phyloP scores from a whole-genome alignment of 768 basidiomycete species.

The Psilocybe subaeruginosa region DNA sequence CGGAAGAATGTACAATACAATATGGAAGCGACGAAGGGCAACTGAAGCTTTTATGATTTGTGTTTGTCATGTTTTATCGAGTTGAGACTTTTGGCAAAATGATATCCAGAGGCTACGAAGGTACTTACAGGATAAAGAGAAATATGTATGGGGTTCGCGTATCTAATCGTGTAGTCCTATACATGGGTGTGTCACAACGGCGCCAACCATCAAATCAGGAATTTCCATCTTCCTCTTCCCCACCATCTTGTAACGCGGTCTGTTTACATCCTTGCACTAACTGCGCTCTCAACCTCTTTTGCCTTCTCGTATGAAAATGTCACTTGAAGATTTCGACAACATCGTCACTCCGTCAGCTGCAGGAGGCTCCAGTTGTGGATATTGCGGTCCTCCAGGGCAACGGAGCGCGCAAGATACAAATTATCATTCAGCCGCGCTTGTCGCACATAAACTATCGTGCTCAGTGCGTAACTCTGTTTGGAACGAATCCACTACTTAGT shows the following conservation, averaged over 20 bases:
- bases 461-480: slow-evolving; percentile 35
- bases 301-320: slow-evolving; percentile 4
- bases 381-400: slow-evolving; percentile 61
- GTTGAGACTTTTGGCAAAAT: too few species aligned
- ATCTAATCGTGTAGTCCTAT: too few species aligned
- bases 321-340: slow-evolving; percentile 30
- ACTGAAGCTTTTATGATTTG: slow-evolving; percentile 19
- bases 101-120: too few species aligned
- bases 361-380: slow-evolving; percentile 59
- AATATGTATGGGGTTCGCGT: too few species aligned
- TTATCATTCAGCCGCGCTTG: slow-evolving; percentile 49
- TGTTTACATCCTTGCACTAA: too few species aligned
- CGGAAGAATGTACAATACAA: slow-evolving; percentile 94
- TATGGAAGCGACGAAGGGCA: slow-evolving; percentile 68
- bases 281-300: too few species aligned
- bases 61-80: background rate
- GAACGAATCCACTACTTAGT: background rate
- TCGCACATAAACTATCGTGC: slow-evolving; percentile 56
- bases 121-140: too few species aligned
- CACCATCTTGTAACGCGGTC: background rate
- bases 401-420: slow-evolving; percentile 45
- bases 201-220: background rate
- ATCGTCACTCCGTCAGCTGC: slow-evolving; percentile 39
- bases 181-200: background rate
- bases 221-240: slow-evolving; percentile 4